Base-by-base conservation (phyloP, 495 filamentous ascomycete species). In the Cetradonia linearis region DNA sequence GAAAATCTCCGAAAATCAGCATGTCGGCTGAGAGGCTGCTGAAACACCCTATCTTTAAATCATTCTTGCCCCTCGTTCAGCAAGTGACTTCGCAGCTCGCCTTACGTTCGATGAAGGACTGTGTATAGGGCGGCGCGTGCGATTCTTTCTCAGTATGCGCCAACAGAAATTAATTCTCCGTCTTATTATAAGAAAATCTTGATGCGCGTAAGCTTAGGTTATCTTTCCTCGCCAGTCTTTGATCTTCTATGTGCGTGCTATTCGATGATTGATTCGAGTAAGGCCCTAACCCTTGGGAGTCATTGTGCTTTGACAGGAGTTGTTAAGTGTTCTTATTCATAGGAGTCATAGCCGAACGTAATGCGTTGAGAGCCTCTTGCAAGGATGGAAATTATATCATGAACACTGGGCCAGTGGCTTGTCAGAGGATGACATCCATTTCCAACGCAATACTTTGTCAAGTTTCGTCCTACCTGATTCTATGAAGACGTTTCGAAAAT, bases 211-310 rank as follows among this genome's bases (percentile, higher is more conserved):
- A 59, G 23, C 57, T 33, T 44, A 49, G 37, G 62, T 27, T 36
- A 30, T 38, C 18, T 49, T 57, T 42, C 59, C 53, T 62, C 55
- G 40, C 53, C 47, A 63, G 34, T 31, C 28, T 50, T 60, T 36
- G 47, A 34, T 57, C 38, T 60, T 30, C 28, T 53, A 48, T 46
- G 36, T 57, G 34, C 55, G n/a, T 65, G 31, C 54, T 57, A 38
- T 56, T 63, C 47, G 16, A 54, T 58, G 55, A 63, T 60, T 62
- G 63, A 65, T 50, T 56, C 63, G 63, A 60, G 55, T 53, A 59
- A 57, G 50, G 36, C 33, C 20, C 34, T 47, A 28, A 40, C 25
- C 44, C 52, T 49, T 60, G 49, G 58, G 44, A 57, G 44, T 48
- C 25, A 16, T 6, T 47, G 60, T 63, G 63, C 63, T 63, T 63